phyloP scores from a whole-genome alignment of 1,284 basidiomycete genomes.

The Microstroma glucosiphilum region DNA sequence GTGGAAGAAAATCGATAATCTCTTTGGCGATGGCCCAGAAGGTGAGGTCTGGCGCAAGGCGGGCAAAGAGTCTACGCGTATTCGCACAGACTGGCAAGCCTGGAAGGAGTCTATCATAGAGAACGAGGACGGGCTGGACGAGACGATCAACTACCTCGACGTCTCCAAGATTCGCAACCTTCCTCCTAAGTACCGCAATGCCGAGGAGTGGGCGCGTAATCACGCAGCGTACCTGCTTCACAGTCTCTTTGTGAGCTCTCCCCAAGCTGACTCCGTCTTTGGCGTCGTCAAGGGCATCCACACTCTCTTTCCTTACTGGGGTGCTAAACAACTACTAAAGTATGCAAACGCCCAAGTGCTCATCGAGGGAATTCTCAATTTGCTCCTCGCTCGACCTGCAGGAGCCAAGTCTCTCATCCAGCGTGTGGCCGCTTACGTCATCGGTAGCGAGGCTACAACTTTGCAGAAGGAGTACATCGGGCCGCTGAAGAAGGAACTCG shows the following conservation, averaged over 20 bases:
- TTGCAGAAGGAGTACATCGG: slow-evolving; percentile 43
- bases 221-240: slow-evolving; percentile 44
- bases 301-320: slow-evolving; percentile 48
- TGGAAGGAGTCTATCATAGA: slow-evolving; percentile 48
- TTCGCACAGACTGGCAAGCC: slow-evolving; percentile 31
- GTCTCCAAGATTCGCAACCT: slow-evolving; percentile 41
- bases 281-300: slow-evolving; percentile 43
- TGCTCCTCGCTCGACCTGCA: slow-evolving; percentile 45
- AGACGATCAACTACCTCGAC: slow-evolving; percentile 34
- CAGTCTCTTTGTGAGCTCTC: slow-evolving; percentile 40
- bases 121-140: slow-evolving; percentile 44
- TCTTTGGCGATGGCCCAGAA: slow-evolving; percentile 31
- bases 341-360: slow-evolving; percentile 45
- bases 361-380: slow-evolving; percentile 41
- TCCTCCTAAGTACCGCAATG: slow-evolving; percentile 38
- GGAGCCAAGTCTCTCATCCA: slow-evolving; percentile 49
- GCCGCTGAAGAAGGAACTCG: slow-evolving; percentile 40
- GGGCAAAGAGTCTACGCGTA: slow-evolving; percentile 33
- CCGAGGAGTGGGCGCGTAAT: slow-evolving; percentile 43
- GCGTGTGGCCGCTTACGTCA: slow-evolving; percentile 39
- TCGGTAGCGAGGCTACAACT: slow-evolving; percentile 32
- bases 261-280: slow-evolving; percentile 41
- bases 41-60: slow-evolving; percentile 34
- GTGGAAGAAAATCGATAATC: slow-evolving; percentile 31
- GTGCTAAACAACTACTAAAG: slow-evolving; percentile 46